phyloP scores from a whole-genome alignment of 148 eudicot species.

The Dianthus caryophyllus region DNA sequence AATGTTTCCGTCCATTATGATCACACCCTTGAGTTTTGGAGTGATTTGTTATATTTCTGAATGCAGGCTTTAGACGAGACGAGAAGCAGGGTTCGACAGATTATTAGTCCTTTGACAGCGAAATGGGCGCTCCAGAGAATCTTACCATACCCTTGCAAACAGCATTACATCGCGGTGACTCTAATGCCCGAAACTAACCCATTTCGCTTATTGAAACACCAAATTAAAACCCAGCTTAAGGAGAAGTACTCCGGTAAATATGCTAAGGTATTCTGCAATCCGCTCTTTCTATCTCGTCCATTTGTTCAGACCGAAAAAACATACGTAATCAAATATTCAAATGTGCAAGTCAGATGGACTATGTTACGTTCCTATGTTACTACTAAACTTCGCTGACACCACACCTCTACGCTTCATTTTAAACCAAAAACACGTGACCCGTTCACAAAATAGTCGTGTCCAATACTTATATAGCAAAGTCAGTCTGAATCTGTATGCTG shows the following conservation, averaged over 20 bases:
- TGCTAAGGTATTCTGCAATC: conserved; percentile 42
- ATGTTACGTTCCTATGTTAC: neutral
- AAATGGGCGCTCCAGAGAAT: conserved; percentile 66
- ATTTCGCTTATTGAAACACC: conserved; percentile 37
- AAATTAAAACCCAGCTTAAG: conserved; percentile 32
- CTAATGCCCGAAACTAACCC: conserved; percentile 56
- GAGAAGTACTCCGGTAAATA: conserved; percentile 36
- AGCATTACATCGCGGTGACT: conserved; percentile 60
- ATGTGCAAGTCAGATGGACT: no score
- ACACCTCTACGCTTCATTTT: no score
- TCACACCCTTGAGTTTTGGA: neutral
- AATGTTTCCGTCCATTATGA: no score
- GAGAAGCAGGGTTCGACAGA: conserved; percentile 50
- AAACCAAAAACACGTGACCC: neutral
- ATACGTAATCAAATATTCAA: no score
- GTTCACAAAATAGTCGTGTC: no score
- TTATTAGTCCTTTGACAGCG: conserved; percentile 52
- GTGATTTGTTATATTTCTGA: neutral
- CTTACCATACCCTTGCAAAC: conserved; percentile 75
- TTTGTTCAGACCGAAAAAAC: no score
- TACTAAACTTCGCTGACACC: no score
- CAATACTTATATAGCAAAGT: no score
- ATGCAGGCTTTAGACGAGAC: conserved; percentile 58
- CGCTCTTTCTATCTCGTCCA: neutral
- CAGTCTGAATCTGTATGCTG: neutral